These are phyloP conservation scores for Rosa persica DNA, from an alignment of 306 rosid species.

Conservation along the genomic window DNA sequence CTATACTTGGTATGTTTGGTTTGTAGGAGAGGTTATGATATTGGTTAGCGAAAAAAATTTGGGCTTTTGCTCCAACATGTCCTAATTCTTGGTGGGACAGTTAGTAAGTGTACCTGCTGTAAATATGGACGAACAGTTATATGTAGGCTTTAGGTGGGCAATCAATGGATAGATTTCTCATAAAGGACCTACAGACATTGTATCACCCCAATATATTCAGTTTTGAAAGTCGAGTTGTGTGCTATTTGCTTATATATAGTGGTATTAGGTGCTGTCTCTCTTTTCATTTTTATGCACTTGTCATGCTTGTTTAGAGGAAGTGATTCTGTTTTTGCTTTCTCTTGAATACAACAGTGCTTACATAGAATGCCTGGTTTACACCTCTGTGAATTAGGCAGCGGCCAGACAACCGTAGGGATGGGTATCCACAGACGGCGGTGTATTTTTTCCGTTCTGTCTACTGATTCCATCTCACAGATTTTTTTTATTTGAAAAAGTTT, in stretches of 20 bases:
- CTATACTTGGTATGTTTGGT: too few relatives aligned
- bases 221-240: not conserved
- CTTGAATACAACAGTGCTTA: conserved; percentile 39
- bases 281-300: conserved; percentile 28
- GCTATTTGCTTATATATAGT: not conserved
- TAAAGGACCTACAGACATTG: conserved; percentile 61
- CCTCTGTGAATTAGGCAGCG: conserved; percentile 49
- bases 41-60: not conserved
- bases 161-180: conserved; percentile 46
- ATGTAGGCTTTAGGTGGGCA: conserved; percentile 74
- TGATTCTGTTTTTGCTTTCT: conserved; percentile 33
- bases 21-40: too few relatives aligned
- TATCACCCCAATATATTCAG: not conserved
- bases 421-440: conserved; percentile 74
- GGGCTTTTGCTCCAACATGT: conserved; percentile 27
- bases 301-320: conserved; percentile 28
- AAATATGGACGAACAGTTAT: conserved; percentile 68
- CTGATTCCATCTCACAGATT: conserved; percentile 69
- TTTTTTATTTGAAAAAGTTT: not conserved
- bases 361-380: conserved; percentile 44
- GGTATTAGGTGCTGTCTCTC: not conserved
- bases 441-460: conserved; percentile 42
- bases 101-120: conserved; percentile 74
- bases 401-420: conserved; percentile 98
- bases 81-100: conserved; percentile 91